A percentile compares a stretch with the other conserved stretches of the same genome.
Evolutionary conservation across 345 rosid species (phyloP).

Genomic region (Dipteronia dyeriana): DNA sequence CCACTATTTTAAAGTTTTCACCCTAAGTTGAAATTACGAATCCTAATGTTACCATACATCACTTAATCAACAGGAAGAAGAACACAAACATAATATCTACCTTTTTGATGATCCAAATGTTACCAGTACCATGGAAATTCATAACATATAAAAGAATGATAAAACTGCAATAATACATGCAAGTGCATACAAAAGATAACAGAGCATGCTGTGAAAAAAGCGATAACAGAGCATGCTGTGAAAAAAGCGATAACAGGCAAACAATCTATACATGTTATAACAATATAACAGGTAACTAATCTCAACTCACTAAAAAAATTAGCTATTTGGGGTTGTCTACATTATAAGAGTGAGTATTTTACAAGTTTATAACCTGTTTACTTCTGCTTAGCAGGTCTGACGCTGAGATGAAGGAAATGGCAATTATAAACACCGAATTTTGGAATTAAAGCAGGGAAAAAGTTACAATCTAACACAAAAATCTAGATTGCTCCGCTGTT

Average conservation of each 20-base stretch:
- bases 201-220: not conserved
- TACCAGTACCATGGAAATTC: not conserved
- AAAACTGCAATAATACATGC: not conserved
- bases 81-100: not conserved
- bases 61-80: not conserved
- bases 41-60: not conserved
- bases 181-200: not conserved
- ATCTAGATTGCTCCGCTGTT: not conserved
- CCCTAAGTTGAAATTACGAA: not conserved
- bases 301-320: not conserved
- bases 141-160: not conserved
- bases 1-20: not conserved
- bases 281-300: not conserved
- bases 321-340: not conserved
- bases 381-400: not conserved
- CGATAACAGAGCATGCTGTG: not conserved
- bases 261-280: not conserved
- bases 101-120: too few relatives aligned
- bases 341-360: not conserved
- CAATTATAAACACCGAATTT: not conserved
- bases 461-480: not conserved
- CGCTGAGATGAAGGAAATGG: not conserved
- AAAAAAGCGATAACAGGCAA: not conserved
- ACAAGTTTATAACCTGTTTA: not conserved
- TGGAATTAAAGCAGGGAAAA: not conserved